Evolutionary conservation across 768 basidiomycete species (phyloP).

Genomic region (Rhodosporidiobolus sp.): DNA sequence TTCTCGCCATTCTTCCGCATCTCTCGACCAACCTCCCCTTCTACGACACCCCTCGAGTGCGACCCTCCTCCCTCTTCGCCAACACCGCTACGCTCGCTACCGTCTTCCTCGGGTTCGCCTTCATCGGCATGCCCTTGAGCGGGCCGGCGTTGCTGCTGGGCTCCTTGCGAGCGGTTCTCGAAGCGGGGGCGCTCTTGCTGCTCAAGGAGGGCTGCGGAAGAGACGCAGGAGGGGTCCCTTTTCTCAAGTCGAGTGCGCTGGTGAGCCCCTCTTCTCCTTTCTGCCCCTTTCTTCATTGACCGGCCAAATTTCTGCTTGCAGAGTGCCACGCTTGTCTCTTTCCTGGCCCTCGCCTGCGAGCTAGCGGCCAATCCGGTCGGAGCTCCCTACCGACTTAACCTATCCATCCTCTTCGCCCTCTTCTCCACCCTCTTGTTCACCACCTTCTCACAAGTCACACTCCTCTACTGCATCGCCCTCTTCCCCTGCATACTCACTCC

Average conservation of each 20-base stretch:
- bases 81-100: neutral
- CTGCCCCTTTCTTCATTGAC: neutral
- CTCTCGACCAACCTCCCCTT: neutral
- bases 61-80: neutral
- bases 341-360: neutral
- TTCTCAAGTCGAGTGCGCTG: neutral
- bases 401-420: neutral
- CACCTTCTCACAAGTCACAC: neutral
- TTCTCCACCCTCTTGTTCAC: neutral
- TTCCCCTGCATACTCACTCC: neutral
- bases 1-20: constrained; percentile 8
- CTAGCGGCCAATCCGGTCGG: too few relatives aligned
- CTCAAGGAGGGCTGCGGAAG: constrained; percentile 6
- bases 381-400: neutral
- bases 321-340: neutral
- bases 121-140: constrained; percentile 10
- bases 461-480: constrained; percentile 2
- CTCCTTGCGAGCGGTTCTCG: neutral
- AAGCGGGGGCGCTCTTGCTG: neutral
- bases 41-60: neutral
- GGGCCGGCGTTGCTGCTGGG: neutral
- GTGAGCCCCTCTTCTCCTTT: neutral
- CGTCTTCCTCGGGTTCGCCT: constrained; percentile 21
- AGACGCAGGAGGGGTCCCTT: neutral
- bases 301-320: neutral